Conservation (phyloP, 805 yeast genomes). For the Yarrowia bubula region DNA sequence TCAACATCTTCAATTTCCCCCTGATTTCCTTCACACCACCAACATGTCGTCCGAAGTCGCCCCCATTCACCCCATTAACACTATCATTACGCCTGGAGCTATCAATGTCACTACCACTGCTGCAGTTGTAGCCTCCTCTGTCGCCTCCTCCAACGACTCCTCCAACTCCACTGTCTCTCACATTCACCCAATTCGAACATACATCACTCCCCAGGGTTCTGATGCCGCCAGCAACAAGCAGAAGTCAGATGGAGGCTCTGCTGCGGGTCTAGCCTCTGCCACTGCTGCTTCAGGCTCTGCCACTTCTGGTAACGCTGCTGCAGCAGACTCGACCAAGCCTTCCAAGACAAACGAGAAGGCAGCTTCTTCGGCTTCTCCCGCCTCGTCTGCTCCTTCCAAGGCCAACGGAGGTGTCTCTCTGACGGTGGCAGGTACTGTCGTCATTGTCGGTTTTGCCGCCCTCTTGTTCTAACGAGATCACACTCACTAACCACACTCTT, state of each 20-base stretch:
- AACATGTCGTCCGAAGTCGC: not conserved
- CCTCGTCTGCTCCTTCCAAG: not conserved
- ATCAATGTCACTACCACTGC: slow-evolving; percentile 2
- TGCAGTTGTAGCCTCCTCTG: not conserved
- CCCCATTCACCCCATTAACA: slow-evolving; percentile 6
- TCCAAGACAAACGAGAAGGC: not conserved
- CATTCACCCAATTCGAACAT: slow-evolving; percentile 5
- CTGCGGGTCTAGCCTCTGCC: not conserved
- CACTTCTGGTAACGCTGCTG: not conserved
- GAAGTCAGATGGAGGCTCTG: not conserved
- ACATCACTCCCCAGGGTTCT: slow-evolving; percentile 7
- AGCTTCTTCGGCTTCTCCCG: not conserved
- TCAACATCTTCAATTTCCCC: not conserved
- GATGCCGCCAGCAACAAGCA: not conserved
- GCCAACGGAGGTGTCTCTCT: not conserved
- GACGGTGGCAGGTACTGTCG: not conserved
- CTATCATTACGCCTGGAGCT: not conserved
- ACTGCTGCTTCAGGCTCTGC: not conserved
- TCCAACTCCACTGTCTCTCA: slow-evolving; percentile 1
- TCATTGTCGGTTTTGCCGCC: not conserved
- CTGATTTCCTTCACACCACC: not conserved
- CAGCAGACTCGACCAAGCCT: not conserved
- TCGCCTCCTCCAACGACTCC: not conserved
- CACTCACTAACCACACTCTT: not conserved
- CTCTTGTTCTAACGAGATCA: not conserved